Base-by-base conservation (phyloP, 805 yeast genomes). In the Lipomyces spencermartinsiae region DNA sequence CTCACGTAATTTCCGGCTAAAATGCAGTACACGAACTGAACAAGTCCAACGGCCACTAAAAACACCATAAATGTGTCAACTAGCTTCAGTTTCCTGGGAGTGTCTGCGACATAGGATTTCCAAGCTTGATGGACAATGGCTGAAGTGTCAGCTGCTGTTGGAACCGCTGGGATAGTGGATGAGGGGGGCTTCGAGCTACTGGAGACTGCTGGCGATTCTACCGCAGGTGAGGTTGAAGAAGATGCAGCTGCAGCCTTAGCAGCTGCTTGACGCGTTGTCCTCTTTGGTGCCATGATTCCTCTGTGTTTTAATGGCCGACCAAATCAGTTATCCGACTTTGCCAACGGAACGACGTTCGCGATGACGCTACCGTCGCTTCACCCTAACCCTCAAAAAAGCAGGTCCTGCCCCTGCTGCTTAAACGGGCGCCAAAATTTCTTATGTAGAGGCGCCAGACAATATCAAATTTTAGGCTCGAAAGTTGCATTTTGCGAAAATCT, bases 31-130 rank as follows among this genome's bases (percentile, higher is more conserved):
- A 83, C 80, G 76, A 93, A 92, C 80, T 95, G 98, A 35, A 91
- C 78, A 0, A 85, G 80, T 0, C 97, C 99, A 68, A 92, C 81
- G 0, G 82, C 79, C 19, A 94, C 93, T 67, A 94, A 80, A 73
- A 91, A 93, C 33, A 78, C 85, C 75, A 94, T 83, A 76, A 93
- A 95, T 14, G 84, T 73, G 78, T 95, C 98, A 72, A 94, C 89
- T 62, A 92, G 82, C 78, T 86, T 84, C 66, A 77, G 68, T 25
- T 78, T 51, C 25, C 57, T 59, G 7, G 72, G 67, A 4, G 74
- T 71, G 19, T 63, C 69, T n/a, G 14, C 19, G 14, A 46, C 35
- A 37, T 71, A 70, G 5, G 67, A 25, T 37, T 66, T 56, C 49
- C 46, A 33, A 7, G 64, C 67, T 10, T 66, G 55, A 19, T n/a